Conservation (phyloP, 2,329 filamentous ascomycete genomes). For the Sclerotiophoma versabilis region DNA sequence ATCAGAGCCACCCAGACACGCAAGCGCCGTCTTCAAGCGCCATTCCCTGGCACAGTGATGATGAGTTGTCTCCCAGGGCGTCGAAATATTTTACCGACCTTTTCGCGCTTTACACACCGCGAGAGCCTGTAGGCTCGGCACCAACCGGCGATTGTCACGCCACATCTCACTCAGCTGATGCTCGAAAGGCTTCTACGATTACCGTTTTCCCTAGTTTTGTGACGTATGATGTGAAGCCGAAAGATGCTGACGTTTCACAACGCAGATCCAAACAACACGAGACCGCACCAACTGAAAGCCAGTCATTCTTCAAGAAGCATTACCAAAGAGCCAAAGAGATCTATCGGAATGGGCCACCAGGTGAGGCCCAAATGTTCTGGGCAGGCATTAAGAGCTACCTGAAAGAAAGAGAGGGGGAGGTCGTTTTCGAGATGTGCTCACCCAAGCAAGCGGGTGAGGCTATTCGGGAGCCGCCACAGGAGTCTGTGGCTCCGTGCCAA, state of each 20-base stretch:
- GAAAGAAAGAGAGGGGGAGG: constrained; percentile 10
- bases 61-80: constrained; percentile 2
- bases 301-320: constrained; percentile 3
- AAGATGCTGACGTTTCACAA: not conserved
- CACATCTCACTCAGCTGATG: not conserved
- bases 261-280: not conserved
- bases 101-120: not conserved
- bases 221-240: not conserved
- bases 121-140: too few relatives aligned
- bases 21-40: not conserved
- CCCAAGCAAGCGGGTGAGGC: not conserved
- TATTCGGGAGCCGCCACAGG: not conserved
- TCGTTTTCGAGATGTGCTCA: not conserved
- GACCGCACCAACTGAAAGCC: not conserved
- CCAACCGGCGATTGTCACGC: not conserved
- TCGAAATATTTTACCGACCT: constrained; percentile 1
- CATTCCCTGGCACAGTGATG: not conserved
- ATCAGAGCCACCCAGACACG: not conserved
- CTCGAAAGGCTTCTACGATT: not conserved
- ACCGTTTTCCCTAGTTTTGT: not conserved
- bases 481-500: not conserved
- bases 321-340: constrained; percentile 27
- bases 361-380: constrained; percentile 39
- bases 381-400: constrained; percentile 20
- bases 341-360: constrained; percentile 31